Evolutionary conservation across 805 yeast species (phyloP).

Genomic region (Candida sakaeoensis): DNA sequence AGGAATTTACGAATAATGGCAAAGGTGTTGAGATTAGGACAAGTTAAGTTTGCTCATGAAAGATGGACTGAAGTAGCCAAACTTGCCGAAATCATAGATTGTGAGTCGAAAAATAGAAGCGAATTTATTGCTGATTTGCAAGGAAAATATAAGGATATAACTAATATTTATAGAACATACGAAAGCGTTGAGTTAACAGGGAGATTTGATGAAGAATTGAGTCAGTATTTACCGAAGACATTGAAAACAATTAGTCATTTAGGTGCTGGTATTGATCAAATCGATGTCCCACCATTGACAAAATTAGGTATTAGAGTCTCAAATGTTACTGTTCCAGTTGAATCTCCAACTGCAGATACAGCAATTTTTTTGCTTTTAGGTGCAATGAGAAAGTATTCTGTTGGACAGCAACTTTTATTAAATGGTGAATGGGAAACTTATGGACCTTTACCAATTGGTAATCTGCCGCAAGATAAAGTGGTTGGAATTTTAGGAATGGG

Average conservation of each 20-base stretch:
- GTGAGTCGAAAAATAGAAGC: slow-evolving; percentile 31
- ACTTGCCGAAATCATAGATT: slow-evolving; percentile 36
- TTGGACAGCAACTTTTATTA: slow-evolving; percentile 49
- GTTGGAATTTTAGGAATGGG: slow-evolving; percentile 88
- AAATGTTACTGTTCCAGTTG: slow-evolving; percentile 64
- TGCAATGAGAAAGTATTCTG: slow-evolving; percentile 64
- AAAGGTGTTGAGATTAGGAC: slow-evolving; percentile 64
- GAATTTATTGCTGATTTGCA: slow-evolving; percentile 43
- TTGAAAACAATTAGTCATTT: slow-evolving; percentile 54
- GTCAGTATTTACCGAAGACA: slow-evolving; percentile 49
- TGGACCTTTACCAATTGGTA: slow-evolving; percentile 59
- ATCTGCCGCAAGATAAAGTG: slow-evolving; percentile 69
- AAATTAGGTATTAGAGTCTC: slow-evolving; percentile 58
- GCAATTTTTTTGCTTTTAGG: slow-evolving; percentile 61
- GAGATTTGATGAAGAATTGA: slow-evolving; percentile 59
- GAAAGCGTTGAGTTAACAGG: slow-evolving; percentile 53
- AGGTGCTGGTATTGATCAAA: slow-evolving; percentile 79
- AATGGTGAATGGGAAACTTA: slow-evolving; percentile 59
- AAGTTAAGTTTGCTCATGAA: slow-evolving; percentile 53
- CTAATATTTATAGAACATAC: slow-evolving; percentile 50
- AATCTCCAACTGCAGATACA: slow-evolving; percentile 68
- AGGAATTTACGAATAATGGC: too few species aligned
- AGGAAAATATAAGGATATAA: slow-evolving; percentile 41
- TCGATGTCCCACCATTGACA: slow-evolving; percentile 53
- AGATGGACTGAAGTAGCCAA: slow-evolving; percentile 60